Evolutionary conservation across 2,329 filamentous ascomycete genomes (phyloP), one percentile per base, ranked within the genome.

Genomic region (Botrytis sinoallii): DNA sequence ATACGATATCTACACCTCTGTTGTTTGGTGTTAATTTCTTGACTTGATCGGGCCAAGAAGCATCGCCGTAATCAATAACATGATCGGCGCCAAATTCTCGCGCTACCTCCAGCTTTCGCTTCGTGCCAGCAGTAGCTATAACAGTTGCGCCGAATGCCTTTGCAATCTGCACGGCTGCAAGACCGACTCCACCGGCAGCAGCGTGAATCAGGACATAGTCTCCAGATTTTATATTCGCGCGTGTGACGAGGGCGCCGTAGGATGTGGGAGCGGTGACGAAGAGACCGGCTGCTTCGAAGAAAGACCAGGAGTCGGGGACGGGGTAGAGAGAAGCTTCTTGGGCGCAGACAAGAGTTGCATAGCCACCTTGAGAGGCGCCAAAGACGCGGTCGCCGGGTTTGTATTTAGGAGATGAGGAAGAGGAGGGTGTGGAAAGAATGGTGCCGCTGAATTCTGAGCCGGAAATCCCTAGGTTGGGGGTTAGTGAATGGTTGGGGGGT

Each of bases 191-290:
- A 3, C 95, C 95, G 0, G 95, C 95, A 0, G 94, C 95, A 1
- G 95, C 95, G 81, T 98, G 95, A 22, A 98, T 90, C 14, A 98
- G 89, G 1, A 98, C 95, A 83, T 89, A 92, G 79, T 98, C 95
- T 0, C 94, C 94, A 57, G 88, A 84, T 83, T 94, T 91, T 60
- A 98, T 86, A 4, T 89, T 87, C 0, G 94, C 95, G 67, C 95
- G 87, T 29, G 90, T 88, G 6, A 97, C 93, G 35, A 98, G 85
- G 0, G 90, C 94, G 4, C 91, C 93, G 81, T 97, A 98, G 78
- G 91, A 93, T 1, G 96, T 98, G 0, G 95, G 95, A 70, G 93
- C 94, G 0, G 96, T 98, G 48, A 98, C 92, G 82, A 97, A 97
- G 63, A 98, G 83, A 0, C 95, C 95, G 0, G 95, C 94, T 0